Evolutionary conservation across 225 moss, liverwort and hornwort genomes (phyloP).

Genomic region (Marchantia paleacea): DNA sequence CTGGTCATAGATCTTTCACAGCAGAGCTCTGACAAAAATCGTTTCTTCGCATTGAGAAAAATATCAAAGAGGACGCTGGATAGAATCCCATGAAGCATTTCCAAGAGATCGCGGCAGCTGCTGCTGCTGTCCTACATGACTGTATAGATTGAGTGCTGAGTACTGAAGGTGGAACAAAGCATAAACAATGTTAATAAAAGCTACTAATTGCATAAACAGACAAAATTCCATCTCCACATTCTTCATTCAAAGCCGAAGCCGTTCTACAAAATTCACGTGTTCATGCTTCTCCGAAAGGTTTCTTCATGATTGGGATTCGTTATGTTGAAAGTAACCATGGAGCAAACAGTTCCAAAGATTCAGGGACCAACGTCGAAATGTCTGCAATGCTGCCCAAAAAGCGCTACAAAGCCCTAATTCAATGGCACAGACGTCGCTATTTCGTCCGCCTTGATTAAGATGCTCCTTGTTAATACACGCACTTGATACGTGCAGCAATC

Average conservation of each 20-base stretch:
- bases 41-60: no score
- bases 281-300: no score
- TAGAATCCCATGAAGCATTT: neutral
- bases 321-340: no score
- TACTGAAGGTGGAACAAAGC: neutral
- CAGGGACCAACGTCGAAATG: no score
- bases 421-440: neutral
- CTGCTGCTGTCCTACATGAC: neutral
- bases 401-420: neutral
- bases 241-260: no score
- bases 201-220: neutral
- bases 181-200: neutral
- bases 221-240: neutral
- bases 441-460: neutral
- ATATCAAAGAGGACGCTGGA: no score
- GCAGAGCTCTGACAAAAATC: no score
- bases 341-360: no score
- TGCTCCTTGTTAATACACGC: neutral
- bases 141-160: neutral
- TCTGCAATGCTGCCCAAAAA: no score
- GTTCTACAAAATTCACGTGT: no score
- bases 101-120: neutral
- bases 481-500: neutral
- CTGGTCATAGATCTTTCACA: no score
- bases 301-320: no score